Conservation (phyloP, 2,329 filamentous ascomycete genomes). For the Fusarium redolens region DNA sequence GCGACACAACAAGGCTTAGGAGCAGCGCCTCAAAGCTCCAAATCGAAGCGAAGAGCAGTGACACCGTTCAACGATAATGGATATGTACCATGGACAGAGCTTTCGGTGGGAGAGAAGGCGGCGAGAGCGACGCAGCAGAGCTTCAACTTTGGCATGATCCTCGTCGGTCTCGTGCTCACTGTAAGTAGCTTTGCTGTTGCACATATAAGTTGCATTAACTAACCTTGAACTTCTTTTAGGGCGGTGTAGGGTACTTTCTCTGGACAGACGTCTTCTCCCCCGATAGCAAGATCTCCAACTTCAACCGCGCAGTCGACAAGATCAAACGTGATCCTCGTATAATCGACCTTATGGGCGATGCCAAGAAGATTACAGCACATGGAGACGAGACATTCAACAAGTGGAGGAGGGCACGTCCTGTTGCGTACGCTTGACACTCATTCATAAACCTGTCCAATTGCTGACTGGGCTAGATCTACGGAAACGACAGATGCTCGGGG, state of each 20-base stretch:
- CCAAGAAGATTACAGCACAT: slow-evolving; percentile 80
- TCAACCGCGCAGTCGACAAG: slow-evolving; percentile 85
- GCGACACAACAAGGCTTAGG: slow-evolving; percentile 66
- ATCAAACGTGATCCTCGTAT: slow-evolving; percentile 80
- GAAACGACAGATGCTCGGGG: slow-evolving; percentile 78
- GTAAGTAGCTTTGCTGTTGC: slow-evolving; percentile 56
- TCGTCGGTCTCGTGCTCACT: slow-evolving; percentile 80
- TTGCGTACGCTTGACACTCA: slow-evolving; percentile 58
- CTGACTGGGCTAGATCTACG: slow-evolving; percentile 66
- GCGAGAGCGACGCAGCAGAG: slow-evolving; percentile 89
- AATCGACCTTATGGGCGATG: slow-evolving; percentile 78
- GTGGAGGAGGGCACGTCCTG: slow-evolving; percentile 76
- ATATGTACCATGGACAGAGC: slow-evolving; percentile 80
- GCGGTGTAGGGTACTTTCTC: slow-evolving; percentile 80
- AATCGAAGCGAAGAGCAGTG: slow-evolving; percentile 73
- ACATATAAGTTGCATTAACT: not conserved
- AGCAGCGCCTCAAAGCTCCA: slow-evolving; percentile 56
- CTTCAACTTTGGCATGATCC: slow-evolving; percentile 84
- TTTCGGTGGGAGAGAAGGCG: slow-evolving; percentile 81
- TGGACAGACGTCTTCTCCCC: slow-evolving; percentile 86
- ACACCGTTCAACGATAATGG: slow-evolving; percentile 91
- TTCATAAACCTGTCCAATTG: not conserved
- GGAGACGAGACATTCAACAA: slow-evolving; percentile 85
- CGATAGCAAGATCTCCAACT: slow-evolving; percentile 86
- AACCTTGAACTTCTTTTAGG: slow-evolving; percentile 57